Conservation (phyloP, 495 filamentous ascomycete genomes). For the Daldinia loculata region DNA sequence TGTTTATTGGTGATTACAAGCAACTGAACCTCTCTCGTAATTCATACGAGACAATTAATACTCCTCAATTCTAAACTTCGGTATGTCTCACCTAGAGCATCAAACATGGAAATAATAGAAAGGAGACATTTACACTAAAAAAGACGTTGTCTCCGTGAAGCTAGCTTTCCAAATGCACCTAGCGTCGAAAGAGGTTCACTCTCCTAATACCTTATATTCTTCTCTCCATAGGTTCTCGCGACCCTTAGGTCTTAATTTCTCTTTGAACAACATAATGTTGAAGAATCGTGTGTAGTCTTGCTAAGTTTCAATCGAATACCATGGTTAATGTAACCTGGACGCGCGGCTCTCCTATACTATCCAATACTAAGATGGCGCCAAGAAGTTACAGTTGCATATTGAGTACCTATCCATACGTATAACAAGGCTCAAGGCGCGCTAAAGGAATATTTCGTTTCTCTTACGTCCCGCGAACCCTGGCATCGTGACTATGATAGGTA, state of each 20-base stretch:
- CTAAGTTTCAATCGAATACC: constrained; percentile 16
- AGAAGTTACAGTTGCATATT: constrained; percentile 32
- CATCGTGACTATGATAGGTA: constrained; percentile 22
- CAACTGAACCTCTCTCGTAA: background rate
- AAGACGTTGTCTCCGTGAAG: background rate
- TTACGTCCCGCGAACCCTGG: constrained; percentile 9
- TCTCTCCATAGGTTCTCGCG: background rate
- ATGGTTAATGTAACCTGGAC: constrained; percentile 37
- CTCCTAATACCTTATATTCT: background rate
- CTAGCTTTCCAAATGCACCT: background rate
- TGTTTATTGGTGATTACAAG: background rate
- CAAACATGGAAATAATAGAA: too few species aligned
- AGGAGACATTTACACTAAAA: background rate
- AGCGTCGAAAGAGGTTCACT: background rate
- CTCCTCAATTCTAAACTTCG: background rate
- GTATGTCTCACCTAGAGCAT: background rate
- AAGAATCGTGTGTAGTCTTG: constrained; percentile 14
- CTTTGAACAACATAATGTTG: background rate
- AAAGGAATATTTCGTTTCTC: constrained; percentile 13
- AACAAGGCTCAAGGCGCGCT: constrained; percentile 22
- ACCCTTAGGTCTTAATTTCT: background rate
- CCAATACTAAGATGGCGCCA: constrained; percentile 31
- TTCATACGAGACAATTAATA: background rate
- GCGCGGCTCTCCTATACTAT: constrained; percentile 33
- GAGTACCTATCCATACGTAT: constrained; percentile 19